phyloP scores from a whole-genome alignment of 352 stramenopile species.

The Globisporangium recalcitrans region DNA sequence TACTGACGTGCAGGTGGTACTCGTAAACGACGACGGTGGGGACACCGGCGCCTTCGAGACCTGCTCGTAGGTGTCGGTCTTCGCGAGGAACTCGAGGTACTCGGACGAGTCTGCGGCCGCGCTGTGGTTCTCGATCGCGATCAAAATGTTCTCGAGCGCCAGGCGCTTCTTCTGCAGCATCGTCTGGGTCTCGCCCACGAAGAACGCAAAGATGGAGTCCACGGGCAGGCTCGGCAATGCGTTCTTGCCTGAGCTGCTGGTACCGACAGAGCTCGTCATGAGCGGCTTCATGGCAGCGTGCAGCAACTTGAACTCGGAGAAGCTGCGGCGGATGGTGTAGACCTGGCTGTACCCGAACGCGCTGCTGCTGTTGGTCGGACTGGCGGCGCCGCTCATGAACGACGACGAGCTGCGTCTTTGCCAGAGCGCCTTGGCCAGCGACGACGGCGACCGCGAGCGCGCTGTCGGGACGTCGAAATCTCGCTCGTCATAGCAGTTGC shows the following conservation, averaged over 20 bases:
- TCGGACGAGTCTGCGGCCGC: conserved; percentile 45
- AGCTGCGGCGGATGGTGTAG: conserved; percentile 66
- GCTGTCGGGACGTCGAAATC: conserved; percentile 2
- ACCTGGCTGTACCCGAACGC: conserved; percentile 15
- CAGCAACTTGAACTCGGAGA: conserved; percentile 66
- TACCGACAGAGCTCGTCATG: conserved; percentile 19
- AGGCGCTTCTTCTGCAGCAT: conserved; percentile 60
- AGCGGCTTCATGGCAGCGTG: conserved; percentile 41
- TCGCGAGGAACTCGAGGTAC: conserved; percentile 64
- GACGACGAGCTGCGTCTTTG: conserved; percentile 12
- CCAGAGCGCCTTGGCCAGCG: conserved; percentile 4
- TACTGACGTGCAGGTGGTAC: not conserved
- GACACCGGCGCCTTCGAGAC: conserved; percentile 27
- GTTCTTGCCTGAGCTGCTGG: not conserved
- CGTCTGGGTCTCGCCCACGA: conserved; percentile 62
- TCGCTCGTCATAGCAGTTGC: not conserved
- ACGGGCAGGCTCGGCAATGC: conserved; percentile 42
- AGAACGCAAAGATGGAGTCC: conserved; percentile 59
- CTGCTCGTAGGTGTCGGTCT: conserved; percentile 52
- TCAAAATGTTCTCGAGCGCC: conserved; percentile 54
- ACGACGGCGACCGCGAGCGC: not conserved
- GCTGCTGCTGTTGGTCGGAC: conserved; percentile 7
- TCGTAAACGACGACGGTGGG: conserved; percentile 12
- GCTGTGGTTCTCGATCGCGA: conserved; percentile 53
- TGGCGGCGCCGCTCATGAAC: conserved; percentile 3